Evolutionary conservation across 805 yeast genomes (phyloP).

Genomic region (Candida stauntonica): DNA sequence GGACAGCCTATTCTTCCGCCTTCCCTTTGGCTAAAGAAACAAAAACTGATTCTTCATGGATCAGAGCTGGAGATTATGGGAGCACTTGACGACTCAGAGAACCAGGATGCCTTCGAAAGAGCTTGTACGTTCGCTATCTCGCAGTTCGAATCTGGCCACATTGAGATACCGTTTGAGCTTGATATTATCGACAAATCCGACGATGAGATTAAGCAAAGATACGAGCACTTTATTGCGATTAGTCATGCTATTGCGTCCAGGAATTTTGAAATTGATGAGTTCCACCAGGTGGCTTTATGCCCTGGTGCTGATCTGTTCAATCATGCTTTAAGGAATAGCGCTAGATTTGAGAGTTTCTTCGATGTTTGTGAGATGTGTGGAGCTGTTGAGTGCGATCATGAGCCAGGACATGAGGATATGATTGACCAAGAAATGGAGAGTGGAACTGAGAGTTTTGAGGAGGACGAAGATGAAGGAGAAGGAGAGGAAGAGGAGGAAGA

Average conservation of each 20-base stretch:
- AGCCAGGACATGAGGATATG: constrained; percentile 7
- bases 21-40: constrained; percentile 55
- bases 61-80: constrained; percentile 59
- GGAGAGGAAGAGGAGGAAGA: constrained; percentile 16
- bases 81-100: constrained; percentile 47
- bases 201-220: constrained; percentile 26
- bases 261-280: constrained; percentile 77
- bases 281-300: constrained; percentile 69
- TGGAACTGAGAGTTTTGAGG: not conserved
- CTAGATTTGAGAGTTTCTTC: constrained; percentile 56
- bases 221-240: constrained; percentile 48
- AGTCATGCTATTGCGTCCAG: constrained; percentile 67
- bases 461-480: constrained; percentile 8
- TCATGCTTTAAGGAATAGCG: constrained; percentile 59
- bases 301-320: constrained; percentile 92
- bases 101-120: constrained; percentile 34
- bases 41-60: constrained; percentile 45
- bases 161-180: constrained; percentile 29
- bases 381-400: constrained; percentile 33
- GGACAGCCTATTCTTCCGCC: constrained; percentile 47
- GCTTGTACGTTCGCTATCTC: constrained; percentile 32
- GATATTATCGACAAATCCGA: constrained; percentile 27
- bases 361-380: constrained; percentile 54
- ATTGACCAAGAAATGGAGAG: constrained; percentile 5
- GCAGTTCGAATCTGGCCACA: constrained; percentile 24